Percentiles rank a stretch among this genome's conserved stretches.
Evolutionary conservation across 169 alveolate genomes (phyloP).

Genomic region (Perkinsus marinus): DNA sequence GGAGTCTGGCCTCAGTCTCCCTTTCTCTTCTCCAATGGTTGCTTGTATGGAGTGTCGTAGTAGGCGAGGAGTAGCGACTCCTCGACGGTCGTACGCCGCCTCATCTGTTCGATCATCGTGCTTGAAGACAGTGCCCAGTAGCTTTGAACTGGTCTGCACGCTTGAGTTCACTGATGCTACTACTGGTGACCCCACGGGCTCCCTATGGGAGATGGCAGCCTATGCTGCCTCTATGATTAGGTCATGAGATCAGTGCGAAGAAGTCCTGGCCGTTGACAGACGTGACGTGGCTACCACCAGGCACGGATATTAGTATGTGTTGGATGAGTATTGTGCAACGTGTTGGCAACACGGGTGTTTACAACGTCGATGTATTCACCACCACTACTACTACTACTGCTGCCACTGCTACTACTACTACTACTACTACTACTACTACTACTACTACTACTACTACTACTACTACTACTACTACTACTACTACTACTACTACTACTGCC

Average conservation of each 20-base stretch:
- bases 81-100: background rate
- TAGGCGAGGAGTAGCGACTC: background rate
- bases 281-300: background rate
- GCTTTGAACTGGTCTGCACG: background rate
- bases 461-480: no score
- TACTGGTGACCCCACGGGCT: background rate
- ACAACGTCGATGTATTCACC: background rate
- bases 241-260: background rate
- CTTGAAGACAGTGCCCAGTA: background rate
- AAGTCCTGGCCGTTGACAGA: background rate
- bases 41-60: no score
- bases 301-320: background rate
- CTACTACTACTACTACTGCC: no score
- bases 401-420: no score
- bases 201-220: background rate
- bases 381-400: no score
- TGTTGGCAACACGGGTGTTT: background rate
- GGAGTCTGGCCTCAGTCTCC: background rate
- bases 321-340: background rate
- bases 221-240: background rate
- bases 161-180: background rate
- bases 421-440: no score
- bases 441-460: no score
- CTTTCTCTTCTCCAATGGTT: no score
- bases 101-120: background rate